Conservation (phyloP, 2,329 filamentous ascomycete species). For the Aspergillus flavus region DNA sequence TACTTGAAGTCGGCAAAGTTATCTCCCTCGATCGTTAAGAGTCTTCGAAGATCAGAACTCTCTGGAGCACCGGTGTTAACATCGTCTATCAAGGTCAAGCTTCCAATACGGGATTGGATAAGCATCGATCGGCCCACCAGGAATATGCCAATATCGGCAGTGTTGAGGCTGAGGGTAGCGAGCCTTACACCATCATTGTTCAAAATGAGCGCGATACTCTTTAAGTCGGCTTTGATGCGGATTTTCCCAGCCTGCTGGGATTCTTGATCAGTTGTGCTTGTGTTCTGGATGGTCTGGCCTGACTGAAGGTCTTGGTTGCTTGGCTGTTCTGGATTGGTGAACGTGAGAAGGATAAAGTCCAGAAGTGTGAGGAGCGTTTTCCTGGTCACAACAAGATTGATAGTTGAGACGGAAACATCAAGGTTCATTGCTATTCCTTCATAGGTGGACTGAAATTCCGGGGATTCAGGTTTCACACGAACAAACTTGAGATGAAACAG, state of each 20-base stretch:
- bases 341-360: slow-evolving; percentile 92
- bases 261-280: slow-evolving; percentile 28
- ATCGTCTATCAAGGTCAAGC: slow-evolving; percentile 87
- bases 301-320: slow-evolving; percentile 35
- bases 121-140: slow-evolving; percentile 84
- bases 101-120: slow-evolving; percentile 81
- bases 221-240: slow-evolving; percentile 88
- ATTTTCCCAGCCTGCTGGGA: slow-evolving; percentile 68
- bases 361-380: slow-evolving; percentile 88
- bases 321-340: slow-evolving; percentile 66
- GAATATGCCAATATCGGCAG: slow-evolving; percentile 89
- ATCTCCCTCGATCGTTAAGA: slow-evolving; percentile 93
- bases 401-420: slow-evolving; percentile 87
- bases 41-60: slow-evolving; percentile 76
- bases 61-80: slow-evolving; percentile 86
- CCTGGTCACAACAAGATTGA: slow-evolving; percentile 92
- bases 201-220: slow-evolving; percentile 88
- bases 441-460: slow-evolving; percentile 88
- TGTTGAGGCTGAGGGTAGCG: slow-evolving; percentile 88
- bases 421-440: slow-evolving; percentile 94
- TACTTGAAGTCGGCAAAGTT: slow-evolving; percentile 97
- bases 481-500: slow-evolving; percentile 87
- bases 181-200: slow-evolving; percentile 97
- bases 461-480: slow-evolving; percentile 85
- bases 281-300: slow-evolving; percentile 32